Evolutionary conservation across 2,329 filamentous ascomycete genomes (phyloP), one percentile per base, ranked within the genome.

Genomic region (Aureobasidium leucospermi): DNA sequence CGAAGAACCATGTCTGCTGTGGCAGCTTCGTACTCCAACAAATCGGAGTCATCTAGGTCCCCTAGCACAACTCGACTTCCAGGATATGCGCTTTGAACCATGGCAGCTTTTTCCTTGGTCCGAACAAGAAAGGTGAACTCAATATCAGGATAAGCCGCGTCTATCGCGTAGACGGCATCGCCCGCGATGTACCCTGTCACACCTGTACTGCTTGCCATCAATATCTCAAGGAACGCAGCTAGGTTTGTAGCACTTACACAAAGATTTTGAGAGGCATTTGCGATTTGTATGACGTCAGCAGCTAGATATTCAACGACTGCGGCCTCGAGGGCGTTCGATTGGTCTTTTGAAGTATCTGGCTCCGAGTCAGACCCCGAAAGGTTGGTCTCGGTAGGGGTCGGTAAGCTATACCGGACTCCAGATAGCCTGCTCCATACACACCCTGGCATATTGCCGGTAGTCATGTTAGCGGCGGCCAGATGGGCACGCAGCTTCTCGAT

Each of bases 111-210:
- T 49, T 49, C 46, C 31, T 49, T 32, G 10, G 7, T 42, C 6
- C 39, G 39, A 13, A 78, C 76, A 1, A 79, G 65, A 7, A 70
- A 73, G 4, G 75, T 75, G 60, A 75, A 72, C 41, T 75, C 69
- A 32, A 73, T 75, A 31, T 78, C 75, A 1, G 77, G 76, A 51
- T 76, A 73, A n/a, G 73, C 69, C 56, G 72, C 68, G 39, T 72
- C 64, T 13, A 79, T 68, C 1, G 69, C 68, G 60, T 72, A 71
- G 4, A 78, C 65, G 2, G 68, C 69, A 61, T 76, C 75, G 8
- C 71, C 70, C 2, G 72, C 71, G 49, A 73, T 67, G 60, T 73
- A 73, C 2, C 71, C 70, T 42, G 39, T 73, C 10, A 62, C 64
- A 34, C 71, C 70, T 9, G 58, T 60, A 23, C 57, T 59, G 42